phyloP scores from a whole-genome alignment of 2,329 filamentous ascomycete species.

The Paraphoma sp. region DNA sequence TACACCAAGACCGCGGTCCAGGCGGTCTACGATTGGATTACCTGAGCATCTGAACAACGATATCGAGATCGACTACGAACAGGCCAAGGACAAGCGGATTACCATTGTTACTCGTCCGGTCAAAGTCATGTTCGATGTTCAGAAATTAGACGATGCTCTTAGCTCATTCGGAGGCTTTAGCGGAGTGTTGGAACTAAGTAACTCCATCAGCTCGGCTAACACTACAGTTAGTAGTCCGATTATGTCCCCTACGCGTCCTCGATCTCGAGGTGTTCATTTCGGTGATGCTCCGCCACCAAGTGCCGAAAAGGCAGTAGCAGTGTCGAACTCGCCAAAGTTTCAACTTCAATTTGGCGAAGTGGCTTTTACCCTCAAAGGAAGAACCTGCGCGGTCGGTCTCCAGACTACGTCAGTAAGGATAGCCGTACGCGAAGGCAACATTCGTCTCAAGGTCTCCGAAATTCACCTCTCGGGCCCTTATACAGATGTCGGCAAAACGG shows the following conservation, averaged over 20 bases:
- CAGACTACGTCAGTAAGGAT: constrained; percentile 84
- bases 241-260: constrained; percentile 35
- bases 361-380: constrained; percentile 77
- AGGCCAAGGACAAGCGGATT: constrained; percentile 47
- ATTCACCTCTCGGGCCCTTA: constrained; percentile 78
- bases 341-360: constrained; percentile 80
- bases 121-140: constrained; percentile 77
- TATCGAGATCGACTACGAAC: constrained; percentile 41
- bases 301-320: constrained; percentile 15
- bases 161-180: constrained; percentile 90
- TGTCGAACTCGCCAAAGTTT: constrained; percentile 62
- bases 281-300: constrained; percentile 52
- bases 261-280: constrained; percentile 63
- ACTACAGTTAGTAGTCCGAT: constrained; percentile 57
- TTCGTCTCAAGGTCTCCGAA: constrained; percentile 77
- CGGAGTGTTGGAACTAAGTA: constrained; percentile 86
- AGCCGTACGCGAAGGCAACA: constrained; percentile 73
- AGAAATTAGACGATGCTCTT: constrained; percentile 83
- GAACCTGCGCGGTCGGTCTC: constrained; percentile 74
- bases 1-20: constrained; percentile 29
- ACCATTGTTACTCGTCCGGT: constrained; percentile 80
- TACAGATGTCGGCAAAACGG: constrained; percentile 58
- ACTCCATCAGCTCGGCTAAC: constrained; percentile 79
- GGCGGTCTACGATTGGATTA: constrained; percentile 25
- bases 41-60: constrained; percentile 36